A percentile compares a stretch with the other conserved stretches of the same genome.
These are phyloP conservation scores for Rosa lucieae DNA, from an alignment of 306 rosid species.

Conservation along the genomic window DNA sequence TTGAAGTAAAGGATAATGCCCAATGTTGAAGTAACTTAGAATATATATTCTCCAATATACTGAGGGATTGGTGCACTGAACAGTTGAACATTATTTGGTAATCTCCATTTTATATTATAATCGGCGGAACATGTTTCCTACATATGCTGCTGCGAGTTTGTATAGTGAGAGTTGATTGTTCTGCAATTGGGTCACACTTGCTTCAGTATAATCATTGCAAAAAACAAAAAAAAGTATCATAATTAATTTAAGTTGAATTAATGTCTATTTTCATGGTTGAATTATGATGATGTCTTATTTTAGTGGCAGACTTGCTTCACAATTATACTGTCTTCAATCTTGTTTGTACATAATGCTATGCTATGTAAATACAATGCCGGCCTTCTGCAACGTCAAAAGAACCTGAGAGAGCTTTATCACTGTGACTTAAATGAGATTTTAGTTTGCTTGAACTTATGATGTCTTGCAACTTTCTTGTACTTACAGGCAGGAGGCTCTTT, in stretches of 20 bases:
- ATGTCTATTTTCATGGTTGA: conserved; percentile 3
- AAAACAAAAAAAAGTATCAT: not conserved
- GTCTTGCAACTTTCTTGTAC: conserved; percentile 10
- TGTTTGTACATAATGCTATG: not conserved
- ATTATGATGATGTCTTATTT: not conserved
- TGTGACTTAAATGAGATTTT: not conserved
- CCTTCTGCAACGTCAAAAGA: not conserved
- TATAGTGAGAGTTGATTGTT: not conserved
- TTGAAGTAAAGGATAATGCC: not conserved
- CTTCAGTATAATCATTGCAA: not conserved
- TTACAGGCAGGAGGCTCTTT: conserved; percentile 83
- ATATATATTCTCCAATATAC: not conserved
- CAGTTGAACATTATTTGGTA: not conserved
- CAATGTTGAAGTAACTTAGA: not conserved
- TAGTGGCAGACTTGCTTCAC: not conserved
- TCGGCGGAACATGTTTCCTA: not conserved
- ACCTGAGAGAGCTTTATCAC: not conserved
- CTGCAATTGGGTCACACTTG: not conserved
- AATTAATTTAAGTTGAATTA: not conserved
- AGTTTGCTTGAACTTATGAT: not conserved
- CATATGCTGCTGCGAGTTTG: not conserved
- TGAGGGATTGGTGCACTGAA: not conserved
- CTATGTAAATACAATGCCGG: not conserved
- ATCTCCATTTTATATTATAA: not conserved
- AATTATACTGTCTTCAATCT: not conserved